Percentiles rank a stretch among this genome's conserved stretches.
These are phyloP conservation scores for Xerocomus nothofagi DNA, from an alignment of 1,284 basidiomycete species.

Conservation along the genomic window DNA sequence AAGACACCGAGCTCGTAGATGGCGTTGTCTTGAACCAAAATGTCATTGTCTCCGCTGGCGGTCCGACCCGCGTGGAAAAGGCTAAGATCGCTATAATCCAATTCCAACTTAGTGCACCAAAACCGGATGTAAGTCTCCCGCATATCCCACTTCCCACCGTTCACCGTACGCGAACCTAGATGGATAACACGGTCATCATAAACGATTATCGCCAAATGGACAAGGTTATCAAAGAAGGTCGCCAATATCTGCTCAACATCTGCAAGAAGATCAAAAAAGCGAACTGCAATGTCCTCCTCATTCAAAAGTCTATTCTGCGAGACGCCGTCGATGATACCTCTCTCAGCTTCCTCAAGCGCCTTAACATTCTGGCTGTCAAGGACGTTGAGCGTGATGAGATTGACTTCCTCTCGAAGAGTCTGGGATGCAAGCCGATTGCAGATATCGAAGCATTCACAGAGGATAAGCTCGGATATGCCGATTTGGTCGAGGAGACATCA, in stretches of 20 bases:
- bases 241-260: slow-evolving; percentile 96
- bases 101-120: slow-evolving; percentile 97
- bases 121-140: slow-evolving; percentile 80
- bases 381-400: slow-evolving; percentile 99
- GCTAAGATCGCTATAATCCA: slow-evolving; percentile 99
- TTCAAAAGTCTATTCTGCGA: slow-evolving; percentile 98
- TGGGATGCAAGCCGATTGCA: slow-evolving; percentile 94
- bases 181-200: slow-evolving; percentile 99
- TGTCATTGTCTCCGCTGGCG: slow-evolving; percentile 87
- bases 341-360: slow-evolving; percentile 97
- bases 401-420: slow-evolving; percentile 93
- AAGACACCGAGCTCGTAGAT: slow-evolving; percentile 97
- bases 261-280: slow-evolving; percentile 99
- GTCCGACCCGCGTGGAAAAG: slow-evolving; percentile 95
- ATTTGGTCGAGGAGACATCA: slow-evolving; percentile 90
- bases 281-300: slow-evolving; percentile 97
- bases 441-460: slow-evolving; percentile 99
- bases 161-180: slow-evolving; percentile 49
- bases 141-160: not conserved
- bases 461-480: slow-evolving; percentile 97
- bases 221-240: slow-evolving; percentile 99
- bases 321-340: slow-evolving; percentile 99
- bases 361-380: slow-evolving; percentile 97
- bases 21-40: slow-evolving; percentile 97
- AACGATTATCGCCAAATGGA: slow-evolving; percentile 99